Base-by-base conservation (phyloP, 768 basidiomycete species). In the Pleurotus giganteus region DNA sequence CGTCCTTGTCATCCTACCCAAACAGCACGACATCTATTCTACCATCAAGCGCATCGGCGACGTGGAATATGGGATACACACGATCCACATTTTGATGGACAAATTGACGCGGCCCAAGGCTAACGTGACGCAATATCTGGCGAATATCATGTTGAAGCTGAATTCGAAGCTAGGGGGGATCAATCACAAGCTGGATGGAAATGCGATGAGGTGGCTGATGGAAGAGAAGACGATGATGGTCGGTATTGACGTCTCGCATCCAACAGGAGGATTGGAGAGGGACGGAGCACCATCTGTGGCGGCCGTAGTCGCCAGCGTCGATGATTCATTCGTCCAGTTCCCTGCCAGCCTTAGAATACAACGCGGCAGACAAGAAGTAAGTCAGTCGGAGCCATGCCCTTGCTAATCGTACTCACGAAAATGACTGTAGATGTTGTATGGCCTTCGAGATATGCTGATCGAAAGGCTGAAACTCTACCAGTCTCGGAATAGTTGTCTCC, bases 241-340 rank as follows among this genome's bases (percentile, higher is more conserved):
- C 4, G 91, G 91, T 0, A 89, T 91, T 58, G 90, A 93, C 63
- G 89, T 91, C 0, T 91, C 89, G 0, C 90, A 93, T 58, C 88
- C 90, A 3, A 45, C 44, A 23, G 80, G 87, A 2, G 85, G 86
- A 1, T 76, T 70, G 5, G 87, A 86, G 58, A 65, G 73, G 47
- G 76, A 76, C 2, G 91, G 91, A 2, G 85, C 89, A 1, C 91
- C 91, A 3, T 91, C 89, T 0, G 86, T 94, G 36, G 89, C 88
- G 0, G 90, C 89, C 0, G 86, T 93, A 6, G 91, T 93, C 2
- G 91, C 87, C 0, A 92, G 83, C 55, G 72, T 83, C 1, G 89
- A 93, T 61, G 71, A 73, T 26, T 67, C 74, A 2, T 91, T 89
- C 60, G 85, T 82, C 0, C 89, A 91, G 57, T 92, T 85, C 68